Evolutionary conservation across 345 rosid genomes (phyloP), one percentile per base, ranked within the genome.

Genomic region (Murraya paniculata): DNA sequence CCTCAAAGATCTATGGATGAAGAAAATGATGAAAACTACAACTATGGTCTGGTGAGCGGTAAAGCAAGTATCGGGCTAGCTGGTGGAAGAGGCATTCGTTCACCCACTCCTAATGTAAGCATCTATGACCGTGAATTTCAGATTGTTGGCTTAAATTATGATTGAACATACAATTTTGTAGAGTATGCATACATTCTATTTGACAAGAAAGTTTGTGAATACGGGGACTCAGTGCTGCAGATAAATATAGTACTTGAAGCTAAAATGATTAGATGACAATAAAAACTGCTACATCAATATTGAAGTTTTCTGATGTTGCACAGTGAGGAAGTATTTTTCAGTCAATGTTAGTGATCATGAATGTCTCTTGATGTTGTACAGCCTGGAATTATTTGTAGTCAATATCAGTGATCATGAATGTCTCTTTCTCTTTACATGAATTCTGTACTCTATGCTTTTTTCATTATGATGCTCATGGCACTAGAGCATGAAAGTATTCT

Each of bases 91-190:
- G 55, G 69, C 61, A 31, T 69, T 22, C 83, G 81, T 14, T 45
- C 87, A 71, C 82, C 78, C 30, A 82, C 88, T 80, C 84, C 85
- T 71, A 72, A 79, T 87, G 91, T 86, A 82, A 84, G 36, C 64
- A 73, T 50, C 58, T 36, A 27, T 6, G 55, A 62, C 11, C 64
- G 4, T 19, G 10, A 14, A 35, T 72, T 48, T 81, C 18, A 35
- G 76, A 64, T 67, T 77, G 10, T 77, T 67, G 61, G 50, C 64
- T 48, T 27, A 24, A 38, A 69, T 45, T 68, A 8, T 71, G 13
- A 36, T 39, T 45, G 31, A 65, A n/a, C 27, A 72, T 66, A 61
- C 48, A 67, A 39, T 62, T 9, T 45, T 9, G 1, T 11, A 39
- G 60, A 19, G 18, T 25, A 80, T 38, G 58, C 30, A 31, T 77